Evolutionary conservation across 805 yeast genomes (phyloP).

Genomic region (Candida argentea): DNA sequence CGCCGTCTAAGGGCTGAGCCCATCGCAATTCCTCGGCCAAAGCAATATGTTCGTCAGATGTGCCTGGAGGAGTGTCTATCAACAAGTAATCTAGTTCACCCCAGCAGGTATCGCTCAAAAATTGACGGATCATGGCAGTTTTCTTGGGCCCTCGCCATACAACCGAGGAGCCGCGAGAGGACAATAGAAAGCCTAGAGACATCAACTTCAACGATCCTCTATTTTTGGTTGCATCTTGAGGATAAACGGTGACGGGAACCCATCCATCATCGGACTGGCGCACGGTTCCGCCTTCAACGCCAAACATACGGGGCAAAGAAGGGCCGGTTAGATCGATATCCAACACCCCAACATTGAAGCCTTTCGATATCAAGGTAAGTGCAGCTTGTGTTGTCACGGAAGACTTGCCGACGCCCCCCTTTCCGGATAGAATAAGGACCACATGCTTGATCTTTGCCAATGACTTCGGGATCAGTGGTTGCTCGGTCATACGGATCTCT

Average conservation of each 20-base stretch:
- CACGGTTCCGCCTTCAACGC: slow-evolving; percentile 69
- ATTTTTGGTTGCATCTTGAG: slow-evolving; percentile 8
- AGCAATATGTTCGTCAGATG: slow-evolving; percentile 95
- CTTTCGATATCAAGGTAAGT: slow-evolving; percentile 59
- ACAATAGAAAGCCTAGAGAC: slow-evolving; percentile 81
- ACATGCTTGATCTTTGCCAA: slow-evolving; percentile 58
- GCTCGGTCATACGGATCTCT: no score
- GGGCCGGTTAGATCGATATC: slow-evolving; percentile 97
- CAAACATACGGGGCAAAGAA: slow-evolving; percentile 92
- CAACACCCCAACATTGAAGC: slow-evolving; percentile 81
- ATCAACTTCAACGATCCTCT: slow-evolving; percentile 49
- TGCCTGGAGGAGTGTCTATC: slow-evolving; percentile 98
- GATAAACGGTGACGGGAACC: slow-evolving; percentile 65
- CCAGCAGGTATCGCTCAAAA: slow-evolving; percentile 87
- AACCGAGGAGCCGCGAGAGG: slow-evolving; percentile 78
- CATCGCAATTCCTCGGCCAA: slow-evolving; percentile 81
- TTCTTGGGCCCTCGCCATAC: slow-evolving; percentile 99
- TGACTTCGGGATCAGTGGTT: slow-evolving; percentile 20
- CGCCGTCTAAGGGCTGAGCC: slow-evolving; percentile 72
- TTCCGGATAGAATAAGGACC: slow-evolving; percentile 77
- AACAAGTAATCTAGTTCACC: slow-evolving; percentile 69
- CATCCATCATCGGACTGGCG: slow-evolving; percentile 79
- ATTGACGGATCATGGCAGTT: slow-evolving; percentile 95
- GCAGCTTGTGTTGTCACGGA: slow-evolving; percentile 94
- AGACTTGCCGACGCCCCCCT: slow-evolving; percentile 97